Percentiles rank a stretch among this genome's conserved stretches.
These are phyloP conservation scores for Allium cepa DNA, from an alignment of 106 monocot genomes.

Conservation along the genomic window DNA sequence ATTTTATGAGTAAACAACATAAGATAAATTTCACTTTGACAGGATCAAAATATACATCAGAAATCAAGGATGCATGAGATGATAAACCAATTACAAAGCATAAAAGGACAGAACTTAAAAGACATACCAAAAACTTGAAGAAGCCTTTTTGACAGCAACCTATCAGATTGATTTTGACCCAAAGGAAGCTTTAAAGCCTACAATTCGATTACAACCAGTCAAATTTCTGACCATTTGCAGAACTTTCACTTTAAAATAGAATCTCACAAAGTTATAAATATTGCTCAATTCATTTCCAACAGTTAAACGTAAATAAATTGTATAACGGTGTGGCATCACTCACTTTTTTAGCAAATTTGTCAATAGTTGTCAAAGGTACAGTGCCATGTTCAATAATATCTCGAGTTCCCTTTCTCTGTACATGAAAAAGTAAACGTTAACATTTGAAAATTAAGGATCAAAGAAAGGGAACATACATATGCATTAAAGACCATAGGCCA, in stretches of 20 bases:
- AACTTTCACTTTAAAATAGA: no score
- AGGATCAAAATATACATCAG: constrained; percentile 1
- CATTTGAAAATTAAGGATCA: neutral
- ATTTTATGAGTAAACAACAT: no score
- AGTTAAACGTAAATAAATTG: neutral
- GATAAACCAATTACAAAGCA: neutral
- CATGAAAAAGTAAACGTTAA: constrained; percentile 3
- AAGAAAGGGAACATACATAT: neutral
- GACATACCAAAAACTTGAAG: constrained; percentile 83
- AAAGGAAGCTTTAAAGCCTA: constrained; percentile 62
- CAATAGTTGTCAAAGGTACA: constrained; percentile 86
- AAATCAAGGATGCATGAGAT: neutral
- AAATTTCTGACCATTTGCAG: no score
- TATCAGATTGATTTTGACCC: constrained; percentile 52
- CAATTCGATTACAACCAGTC: neutral
- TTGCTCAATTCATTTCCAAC: no score
- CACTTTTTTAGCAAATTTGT: constrained; percentile 90
- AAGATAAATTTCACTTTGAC: no score
- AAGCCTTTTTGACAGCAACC: constrained; percentile 40
- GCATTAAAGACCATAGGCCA: no score
- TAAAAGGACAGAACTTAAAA: neutral
- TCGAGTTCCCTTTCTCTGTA: constrained; percentile 65
- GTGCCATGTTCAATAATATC: constrained; percentile 86
- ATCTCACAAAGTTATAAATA: no score
- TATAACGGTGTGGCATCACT: constrained; percentile 10